Evolutionary conservation across 2,329 filamentous ascomycete genomes (phyloP).

Genomic region (Trichophyton simii): DNA sequence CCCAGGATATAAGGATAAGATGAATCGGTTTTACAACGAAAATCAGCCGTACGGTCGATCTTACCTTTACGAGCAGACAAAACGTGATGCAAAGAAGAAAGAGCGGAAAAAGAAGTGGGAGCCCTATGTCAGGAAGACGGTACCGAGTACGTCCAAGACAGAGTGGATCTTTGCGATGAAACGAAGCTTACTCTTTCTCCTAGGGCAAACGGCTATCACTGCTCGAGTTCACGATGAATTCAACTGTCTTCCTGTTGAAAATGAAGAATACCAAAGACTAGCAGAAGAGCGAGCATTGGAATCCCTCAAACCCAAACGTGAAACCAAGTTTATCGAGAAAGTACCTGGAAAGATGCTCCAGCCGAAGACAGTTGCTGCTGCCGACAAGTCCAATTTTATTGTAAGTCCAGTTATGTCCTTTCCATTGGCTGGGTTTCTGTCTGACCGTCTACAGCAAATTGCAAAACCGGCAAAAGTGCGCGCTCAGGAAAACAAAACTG

Average conservation of each 20-base stretch:
- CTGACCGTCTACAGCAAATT: conserved; percentile 25
- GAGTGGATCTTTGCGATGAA: background rate
- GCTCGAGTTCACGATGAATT: conserved; percentile 66
- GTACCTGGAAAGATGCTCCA: conserved; percentile 42
- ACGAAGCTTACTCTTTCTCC: background rate
- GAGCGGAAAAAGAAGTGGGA: conserved; percentile 43
- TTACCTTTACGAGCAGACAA: conserved; percentile 35
- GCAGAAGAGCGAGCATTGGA: conserved; percentile 47
- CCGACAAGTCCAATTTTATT: conserved; percentile 31
- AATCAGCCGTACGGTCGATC: conserved; percentile 26
- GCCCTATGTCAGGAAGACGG: conserved; percentile 47
- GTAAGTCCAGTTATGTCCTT: conserved; percentile 20
- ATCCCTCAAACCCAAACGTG: conserved; percentile 47
- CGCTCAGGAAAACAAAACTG: conserved; percentile 65
- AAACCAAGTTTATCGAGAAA: conserved; percentile 40
- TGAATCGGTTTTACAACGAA: conserved; percentile 32
- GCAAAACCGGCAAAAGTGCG: conserved; percentile 42
- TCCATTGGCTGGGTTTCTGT: background rate
- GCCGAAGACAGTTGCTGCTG: conserved; percentile 41
- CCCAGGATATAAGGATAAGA: conserved; percentile 52
- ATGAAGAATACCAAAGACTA: conserved; percentile 54
- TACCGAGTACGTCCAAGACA: conserved; percentile 51
- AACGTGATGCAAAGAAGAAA: conserved; percentile 32
- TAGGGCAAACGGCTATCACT: conserved; percentile 65
- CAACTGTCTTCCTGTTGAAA: conserved; percentile 59